Conservation (phyloP, 257 asterid genomes). For the Lithospermum erythrorhizon region DNA sequence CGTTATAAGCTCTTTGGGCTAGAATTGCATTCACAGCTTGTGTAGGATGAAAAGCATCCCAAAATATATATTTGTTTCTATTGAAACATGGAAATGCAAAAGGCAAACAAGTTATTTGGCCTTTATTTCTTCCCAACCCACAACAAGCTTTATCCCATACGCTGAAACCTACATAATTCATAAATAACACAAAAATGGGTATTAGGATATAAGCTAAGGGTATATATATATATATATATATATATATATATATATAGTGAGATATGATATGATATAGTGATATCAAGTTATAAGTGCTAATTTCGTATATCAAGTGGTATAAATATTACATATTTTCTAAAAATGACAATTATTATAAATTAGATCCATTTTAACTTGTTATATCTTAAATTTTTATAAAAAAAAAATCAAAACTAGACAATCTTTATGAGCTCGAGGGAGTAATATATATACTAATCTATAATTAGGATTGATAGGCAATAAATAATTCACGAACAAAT, state of each 20-base stretch:
- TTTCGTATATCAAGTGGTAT: too few relatives aligned
- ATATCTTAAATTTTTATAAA: too few relatives aligned
- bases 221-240: not conserved
- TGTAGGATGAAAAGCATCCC: constrained; percentile 93
- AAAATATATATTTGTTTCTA: constrained; percentile 52
- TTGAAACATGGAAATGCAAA: constrained; percentile 43
- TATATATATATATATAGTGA: not conserved
- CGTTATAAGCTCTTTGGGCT: constrained; percentile 62
- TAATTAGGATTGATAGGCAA: too few relatives aligned
- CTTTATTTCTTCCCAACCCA: constrained; percentile 71
- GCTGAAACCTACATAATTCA: constrained; percentile 31
- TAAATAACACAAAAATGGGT: not conserved
- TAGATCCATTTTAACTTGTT: too few relatives aligned
- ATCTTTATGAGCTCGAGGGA: too few relatives aligned
- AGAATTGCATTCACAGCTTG: constrained; percentile 52
- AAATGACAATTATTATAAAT: too few relatives aligned
- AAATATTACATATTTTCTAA: too few relatives aligned
- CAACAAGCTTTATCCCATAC: constrained; percentile 69
- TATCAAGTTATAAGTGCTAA: too few relatives aligned
- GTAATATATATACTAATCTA: too few relatives aligned
- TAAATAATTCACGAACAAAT: too few relatives aligned
- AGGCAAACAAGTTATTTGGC: constrained; percentile 65
- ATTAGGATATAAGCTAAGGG: not conserved
- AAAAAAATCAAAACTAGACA: too few relatives aligned
- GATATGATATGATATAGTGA: too few relatives aligned